A percentile compares a stretch with the other conserved stretches of the same genome.
These are phyloP conservation scores for Nothopassalora personata DNA, from an alignment of 2,329 filamentous ascomycete genomes.

Conservation along the genomic window DNA sequence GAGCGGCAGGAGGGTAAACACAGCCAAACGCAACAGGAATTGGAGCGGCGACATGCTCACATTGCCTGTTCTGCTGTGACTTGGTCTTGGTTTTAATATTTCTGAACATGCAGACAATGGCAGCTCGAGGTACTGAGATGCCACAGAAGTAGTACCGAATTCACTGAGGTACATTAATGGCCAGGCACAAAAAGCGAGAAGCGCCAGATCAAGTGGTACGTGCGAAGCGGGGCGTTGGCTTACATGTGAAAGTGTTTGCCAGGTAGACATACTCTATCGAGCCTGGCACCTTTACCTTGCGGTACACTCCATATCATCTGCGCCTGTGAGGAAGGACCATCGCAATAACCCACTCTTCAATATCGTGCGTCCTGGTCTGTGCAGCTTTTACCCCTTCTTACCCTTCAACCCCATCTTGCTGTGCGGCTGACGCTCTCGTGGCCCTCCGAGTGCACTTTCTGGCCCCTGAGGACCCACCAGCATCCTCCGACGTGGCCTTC, in stretches of 20 bases:
- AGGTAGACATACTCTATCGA: too few relatives aligned
- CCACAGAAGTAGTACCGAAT: too few relatives aligned
- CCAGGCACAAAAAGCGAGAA: neutral
- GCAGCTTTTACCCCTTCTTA: neutral
- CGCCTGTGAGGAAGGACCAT: neutral
- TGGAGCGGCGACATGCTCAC: too few relatives aligned
- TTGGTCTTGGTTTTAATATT: too few relatives aligned
- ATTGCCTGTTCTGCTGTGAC: too few relatives aligned
- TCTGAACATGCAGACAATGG: too few relatives aligned
- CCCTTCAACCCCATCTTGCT: neutral
- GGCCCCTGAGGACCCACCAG: neutral
- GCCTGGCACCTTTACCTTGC: too few relatives aligned
- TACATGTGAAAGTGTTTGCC: neutral
- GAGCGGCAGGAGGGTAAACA: too few relatives aligned
- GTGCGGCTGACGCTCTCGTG: neutral
- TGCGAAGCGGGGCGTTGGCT: neutral
- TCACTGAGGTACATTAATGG: too few relatives aligned
- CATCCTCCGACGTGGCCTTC: neutral
- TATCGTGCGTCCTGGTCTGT: neutral
- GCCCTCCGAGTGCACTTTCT: neutral
- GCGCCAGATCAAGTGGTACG: neutral
- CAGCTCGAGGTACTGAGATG: too few relatives aligned
- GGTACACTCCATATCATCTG: neutral
- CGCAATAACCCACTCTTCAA: neutral
- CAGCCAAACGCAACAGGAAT: too few relatives aligned